phyloP scores from a whole-genome alignment of 2,329 filamentous ascomycete genomes.

The Pseudogymnoascus sp. region DNA sequence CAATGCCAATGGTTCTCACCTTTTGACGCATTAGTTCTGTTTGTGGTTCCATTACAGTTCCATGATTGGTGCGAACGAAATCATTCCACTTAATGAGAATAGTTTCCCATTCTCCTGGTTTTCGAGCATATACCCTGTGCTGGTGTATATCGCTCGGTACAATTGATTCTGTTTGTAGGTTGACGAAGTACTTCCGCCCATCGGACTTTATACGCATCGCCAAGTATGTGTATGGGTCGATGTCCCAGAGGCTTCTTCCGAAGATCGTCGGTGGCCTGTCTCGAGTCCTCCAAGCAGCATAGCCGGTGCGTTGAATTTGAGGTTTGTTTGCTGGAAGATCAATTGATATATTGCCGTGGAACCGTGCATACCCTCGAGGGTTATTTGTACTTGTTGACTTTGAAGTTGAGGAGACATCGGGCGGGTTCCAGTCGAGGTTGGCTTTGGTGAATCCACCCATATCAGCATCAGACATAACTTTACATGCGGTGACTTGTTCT shows the following conservation, averaged over 20 bases:
- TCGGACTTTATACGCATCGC: slow-evolving; percentile 85
- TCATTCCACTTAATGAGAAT: slow-evolving; percentile 84
- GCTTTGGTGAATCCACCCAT: slow-evolving; percentile 80
- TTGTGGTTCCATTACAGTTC: slow-evolving; percentile 87
- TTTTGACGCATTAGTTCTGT: slow-evolving; percentile 80
- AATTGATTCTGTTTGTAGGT: slow-evolving; percentile 89
- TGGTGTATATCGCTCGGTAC: slow-evolving; percentile 95
- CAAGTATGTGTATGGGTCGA: slow-evolving; percentile 82
- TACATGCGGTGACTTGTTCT: slow-evolving; percentile 45
- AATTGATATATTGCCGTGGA: slow-evolving; percentile 83
- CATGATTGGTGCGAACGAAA: slow-evolving; percentile 92
- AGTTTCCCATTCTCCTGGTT: slow-evolving; percentile 87
- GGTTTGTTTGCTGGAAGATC: slow-evolving; percentile 67
- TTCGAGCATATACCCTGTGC: slow-evolving; percentile 73
- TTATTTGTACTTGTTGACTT: slow-evolving; percentile 27
- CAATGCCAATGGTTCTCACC: slow-evolving; percentile 77
- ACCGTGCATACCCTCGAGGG: slow-evolving; percentile 57
- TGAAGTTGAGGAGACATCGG: slow-evolving; percentile 15
- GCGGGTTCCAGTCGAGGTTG: slow-evolving; percentile 47
- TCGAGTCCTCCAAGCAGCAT: slow-evolving; percentile 80
- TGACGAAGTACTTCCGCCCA: slow-evolving; percentile 86
- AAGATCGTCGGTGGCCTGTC: slow-evolving; percentile 75
- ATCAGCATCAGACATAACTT: slow-evolving; percentile 78
- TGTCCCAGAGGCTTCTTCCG: slow-evolving; percentile 77
- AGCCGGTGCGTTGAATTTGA: slow-evolving; percentile 72